Conservation (phyloP, 2,329 filamentous ascomycete species). For the Cladosporium halotolerans region DNA sequence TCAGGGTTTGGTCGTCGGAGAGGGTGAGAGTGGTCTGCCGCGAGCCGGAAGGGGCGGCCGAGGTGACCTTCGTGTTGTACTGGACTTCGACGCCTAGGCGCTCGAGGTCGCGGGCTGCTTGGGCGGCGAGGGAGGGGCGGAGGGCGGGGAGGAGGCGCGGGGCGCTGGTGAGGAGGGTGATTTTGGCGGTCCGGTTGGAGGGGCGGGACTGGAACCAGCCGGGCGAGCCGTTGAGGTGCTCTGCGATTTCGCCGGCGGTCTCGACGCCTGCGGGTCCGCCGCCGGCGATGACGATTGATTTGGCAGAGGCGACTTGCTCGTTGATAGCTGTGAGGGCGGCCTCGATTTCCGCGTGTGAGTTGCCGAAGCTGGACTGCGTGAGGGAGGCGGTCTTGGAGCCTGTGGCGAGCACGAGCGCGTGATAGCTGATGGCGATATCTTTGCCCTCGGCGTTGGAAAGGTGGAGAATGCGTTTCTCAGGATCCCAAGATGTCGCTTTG, state of each 20-base stretch:
- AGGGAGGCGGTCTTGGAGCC: slow-evolving; percentile 41
- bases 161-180: slow-evolving; percentile 38
- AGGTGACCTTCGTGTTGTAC: slow-evolving; percentile 33
- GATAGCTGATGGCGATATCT: slow-evolving; percentile 35
- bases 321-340: slow-evolving; percentile 26
- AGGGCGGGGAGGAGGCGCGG: slow-evolving; percentile 36
- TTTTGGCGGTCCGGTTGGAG: slow-evolving; percentile 31
- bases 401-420: slow-evolving; percentile 49
- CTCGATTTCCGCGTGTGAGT: slow-evolving; percentile 19
- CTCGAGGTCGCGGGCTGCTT: slow-evolving; percentile 39
- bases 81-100: slow-evolving; percentile 37
- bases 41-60: slow-evolving; percentile 19
- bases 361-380: slow-evolving; percentile 35
- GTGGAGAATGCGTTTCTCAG: slow-evolving; percentile 35
- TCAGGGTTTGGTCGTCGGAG: slow-evolving; percentile 38
- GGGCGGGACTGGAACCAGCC: slow-evolving; percentile 32
- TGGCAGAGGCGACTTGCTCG: slow-evolving; percentile 27
- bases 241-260: slow-evolving; percentile 32
- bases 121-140: slow-evolving; percentile 31
- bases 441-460: slow-evolving; percentile 29
- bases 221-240: slow-evolving; percentile 35
- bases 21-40: not conserved
- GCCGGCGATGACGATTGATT: slow-evolving; percentile 30
- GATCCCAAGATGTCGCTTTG: slow-evolving; percentile 41
- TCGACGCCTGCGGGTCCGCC: slow-evolving; percentile 35